phyloP scores from a whole-genome alignment of 371 early-diverging fungal species.

The Mucor piriformis region DNA sequence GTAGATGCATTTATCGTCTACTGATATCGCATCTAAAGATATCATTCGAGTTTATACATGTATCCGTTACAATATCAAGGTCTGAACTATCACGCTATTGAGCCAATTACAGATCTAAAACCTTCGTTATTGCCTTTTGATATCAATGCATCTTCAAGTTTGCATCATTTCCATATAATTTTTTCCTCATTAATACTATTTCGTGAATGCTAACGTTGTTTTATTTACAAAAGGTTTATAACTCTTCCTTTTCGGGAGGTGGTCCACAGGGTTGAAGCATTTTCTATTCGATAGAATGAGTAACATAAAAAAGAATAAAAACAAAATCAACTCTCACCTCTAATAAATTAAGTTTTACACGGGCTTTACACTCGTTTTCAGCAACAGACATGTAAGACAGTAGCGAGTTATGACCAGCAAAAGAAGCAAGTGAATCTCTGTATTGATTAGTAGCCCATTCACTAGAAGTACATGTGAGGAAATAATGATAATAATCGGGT shows the following conservation, averaged over 20 bases:
- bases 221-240: conserved; percentile 20
- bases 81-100: no score
- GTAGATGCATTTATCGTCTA: no score
- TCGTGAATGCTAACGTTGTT: no score
- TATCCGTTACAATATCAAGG: no score
- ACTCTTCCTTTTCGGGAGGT: conserved; percentile 63
- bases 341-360: conserved; percentile 71
- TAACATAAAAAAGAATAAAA: not conserved
- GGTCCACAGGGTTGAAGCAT: conserved; percentile 81
- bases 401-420: conserved; percentile 77
- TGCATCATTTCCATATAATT: no score
- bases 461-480: conserved; percentile 38
- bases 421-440: conserved; percentile 82
- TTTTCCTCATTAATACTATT: no score
- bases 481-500: no score
- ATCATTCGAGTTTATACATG: no score
- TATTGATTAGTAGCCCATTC: conserved; percentile 89
- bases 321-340: conserved; percentile 60
- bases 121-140: no score
- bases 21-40: no score
- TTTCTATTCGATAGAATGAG: conserved; percentile 53
- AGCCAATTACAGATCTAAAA: no score
- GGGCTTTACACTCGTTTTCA: conserved; percentile 82
- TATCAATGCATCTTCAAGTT: no score
- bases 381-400: conserved; percentile 80